A percentile compares a stretch with the other conserved stretches of the same genome.
These are phyloP conservation scores for Xylaria scruposa DNA, from an alignment of 495 filamentous ascomycete species.

Conservation along the genomic window DNA sequence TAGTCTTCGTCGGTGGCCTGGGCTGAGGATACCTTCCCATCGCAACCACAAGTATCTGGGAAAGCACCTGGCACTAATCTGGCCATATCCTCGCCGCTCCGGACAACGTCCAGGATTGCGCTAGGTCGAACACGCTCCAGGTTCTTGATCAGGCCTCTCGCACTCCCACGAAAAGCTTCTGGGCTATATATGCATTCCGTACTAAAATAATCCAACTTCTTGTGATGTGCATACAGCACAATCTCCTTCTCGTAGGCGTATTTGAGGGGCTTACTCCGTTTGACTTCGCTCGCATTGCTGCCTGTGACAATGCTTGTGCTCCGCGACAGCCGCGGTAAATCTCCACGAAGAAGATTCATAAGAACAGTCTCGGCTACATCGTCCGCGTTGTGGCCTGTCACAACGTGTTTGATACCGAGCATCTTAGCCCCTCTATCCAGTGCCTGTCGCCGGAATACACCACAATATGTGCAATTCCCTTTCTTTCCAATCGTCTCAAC, in stretches of 20 bases:
- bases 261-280: slow-evolving; percentile 94
- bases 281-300: slow-evolving; percentile 74
- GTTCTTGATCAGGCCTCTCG: slow-evolving; percentile 90
- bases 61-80: slow-evolving; percentile 72
- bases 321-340: slow-evolving; percentile 83
- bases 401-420: slow-evolving; percentile 89
- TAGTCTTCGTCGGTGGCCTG: slow-evolving; percentile 61
- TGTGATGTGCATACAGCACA: slow-evolving; percentile 95
- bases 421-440: slow-evolving; percentile 89
- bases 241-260: slow-evolving; percentile 99
- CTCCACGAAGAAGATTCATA: slow-evolving; percentile 94
- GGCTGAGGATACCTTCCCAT: slow-evolving; percentile 35
- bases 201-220: slow-evolving; percentile 95
- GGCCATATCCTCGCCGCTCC: slow-evolving; percentile 96
- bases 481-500: slow-evolving; percentile 96
- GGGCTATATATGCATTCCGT: slow-evolving; percentile 99
- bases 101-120: slow-evolving; percentile 92
- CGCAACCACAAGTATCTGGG: slow-evolving; percentile 46
- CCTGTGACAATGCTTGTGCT: slow-evolving; percentile 93
- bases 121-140: slow-evolving; percentile 91
- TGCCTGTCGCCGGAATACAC: slow-evolving; percentile 93
- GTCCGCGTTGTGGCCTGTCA: slow-evolving; percentile 97
- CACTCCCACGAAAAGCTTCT: slow-evolving; percentile 95
- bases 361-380: slow-evolving; percentile 98
- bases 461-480: slow-evolving; percentile 98